Evolutionary conservation across 306 rosid genomes (phyloP).

Genomic region (Dalbergia cultrata): DNA sequence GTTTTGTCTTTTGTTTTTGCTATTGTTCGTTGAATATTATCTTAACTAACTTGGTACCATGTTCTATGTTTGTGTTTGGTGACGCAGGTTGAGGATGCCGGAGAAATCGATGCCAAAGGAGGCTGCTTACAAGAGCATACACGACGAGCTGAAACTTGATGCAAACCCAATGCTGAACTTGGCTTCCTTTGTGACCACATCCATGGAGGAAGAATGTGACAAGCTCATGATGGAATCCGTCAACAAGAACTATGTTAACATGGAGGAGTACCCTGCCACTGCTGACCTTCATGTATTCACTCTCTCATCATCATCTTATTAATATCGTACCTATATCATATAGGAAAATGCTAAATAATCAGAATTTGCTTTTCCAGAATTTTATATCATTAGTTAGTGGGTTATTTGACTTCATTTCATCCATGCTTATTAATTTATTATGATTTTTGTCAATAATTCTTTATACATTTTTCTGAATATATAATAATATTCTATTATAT

Average conservation of each 20-base stretch:
- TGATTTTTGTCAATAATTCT: too few relatives aligned
- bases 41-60: not conserved
- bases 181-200: conserved; percentile 89
- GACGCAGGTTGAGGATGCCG: conserved; percentile 47
- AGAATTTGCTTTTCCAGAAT: too few relatives aligned
- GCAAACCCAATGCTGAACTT: conserved; percentile 72
- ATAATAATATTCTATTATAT: too few relatives aligned
- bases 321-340: too few relatives aligned
- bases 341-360: too few relatives aligned
- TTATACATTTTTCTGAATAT: too few relatives aligned
- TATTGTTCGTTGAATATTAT: not conserved
- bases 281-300: conserved; percentile 69
- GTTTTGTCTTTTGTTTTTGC: not conserved
- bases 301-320: not conserved
- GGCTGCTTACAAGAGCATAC: conserved; percentile 63
- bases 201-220: conserved; percentile 84
- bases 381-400: too few relatives aligned
- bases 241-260: conserved; percentile 80
- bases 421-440: rapidly evolving
- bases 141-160: conserved; percentile 73
- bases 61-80: not conserved
- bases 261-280: conserved; percentile 85
- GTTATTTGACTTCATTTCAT: too few relatives aligned
- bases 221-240: conserved; percentile 78
- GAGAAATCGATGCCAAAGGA: conserved; percentile 70